Evolutionary conservation across 2,329 filamentous ascomycete genomes (phyloP), one percentile per base, ranked within the genome.

Genomic region (Fusarium irregulare): DNA sequence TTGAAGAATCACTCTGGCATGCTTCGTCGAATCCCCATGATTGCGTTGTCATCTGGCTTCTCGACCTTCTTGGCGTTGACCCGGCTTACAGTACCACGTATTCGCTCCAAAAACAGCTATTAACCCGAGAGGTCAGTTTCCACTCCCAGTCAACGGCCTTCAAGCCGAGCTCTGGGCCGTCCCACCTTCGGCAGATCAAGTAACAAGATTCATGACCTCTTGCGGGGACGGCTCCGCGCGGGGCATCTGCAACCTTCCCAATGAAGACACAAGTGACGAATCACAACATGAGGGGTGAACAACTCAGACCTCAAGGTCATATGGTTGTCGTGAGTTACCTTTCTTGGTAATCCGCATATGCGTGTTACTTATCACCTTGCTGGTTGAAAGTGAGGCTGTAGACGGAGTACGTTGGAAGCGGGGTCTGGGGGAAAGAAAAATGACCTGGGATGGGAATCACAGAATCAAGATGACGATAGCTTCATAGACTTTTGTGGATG

Each of bases 221-320:
- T 28, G 68, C 27, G 60, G 64, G 30, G 68, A 18, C 49, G 32
- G 20, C 25, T 18, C 34, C 0, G 41, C 60, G 45, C 46, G 64
- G 68, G 53, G 28, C 7, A 32, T 11, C 37, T 68, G 64, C 58
- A 60, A n/a, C 45, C 60, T 20, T 30, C 18, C 49, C 8, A 47
- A 49, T 48, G 10, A 41, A 50, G 45, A 23, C 6, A 41, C 3
- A 54, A 18, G 44, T 61, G 59, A 45, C 68, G n/a, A 32, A 23
- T 44, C 32, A 4, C 41, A 6, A 21, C 13, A 48, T 51, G 54
- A 68, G 64, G 59, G 68, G 64, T 61, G 41, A n/a, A 68, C 57
- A 58, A 37, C 34, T 45, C 64, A 67, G 23, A 45, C 32, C 21
- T 50, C 12, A 32, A 20, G n/a, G 59, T 70, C 67, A 71, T 20